These are phyloP conservation scores for Trifolium dubium DNA, from an alignment of 306 rosid genomes.

Conservation along the genomic window DNA sequence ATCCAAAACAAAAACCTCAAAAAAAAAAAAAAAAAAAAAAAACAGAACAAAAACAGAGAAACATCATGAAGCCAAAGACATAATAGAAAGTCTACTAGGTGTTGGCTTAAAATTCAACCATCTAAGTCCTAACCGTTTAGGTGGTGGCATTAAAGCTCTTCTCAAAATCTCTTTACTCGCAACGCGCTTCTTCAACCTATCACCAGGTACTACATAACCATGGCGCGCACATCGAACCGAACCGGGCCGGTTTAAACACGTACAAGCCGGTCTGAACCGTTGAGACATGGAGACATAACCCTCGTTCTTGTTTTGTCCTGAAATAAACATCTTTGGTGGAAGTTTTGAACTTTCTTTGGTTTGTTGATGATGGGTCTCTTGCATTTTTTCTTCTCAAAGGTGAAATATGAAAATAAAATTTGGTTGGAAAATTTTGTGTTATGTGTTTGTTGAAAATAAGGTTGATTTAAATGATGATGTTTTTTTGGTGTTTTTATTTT, in stretches of 20 bases:
- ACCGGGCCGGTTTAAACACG: constrained; percentile 59
- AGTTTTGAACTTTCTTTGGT: constrained; percentile 33
- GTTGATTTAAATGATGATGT: constrained; percentile 24
- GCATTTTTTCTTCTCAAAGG: constrained; percentile 32
- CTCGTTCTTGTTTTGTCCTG: constrained; percentile 16
- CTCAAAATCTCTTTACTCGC: constrained; percentile 70
- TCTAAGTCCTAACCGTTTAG: constrained; percentile 61
- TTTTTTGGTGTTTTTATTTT: background rate
- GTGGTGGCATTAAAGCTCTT: constrained; percentile 77
- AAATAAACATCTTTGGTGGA: constrained; percentile 30
- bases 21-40: too few species aligned
- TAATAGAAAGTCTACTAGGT: constrained; percentile 86
- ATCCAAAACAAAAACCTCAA: background rate
- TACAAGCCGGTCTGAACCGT: constrained; percentile 51
- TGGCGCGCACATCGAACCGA: constrained; percentile 59
- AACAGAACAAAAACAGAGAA: background rate
- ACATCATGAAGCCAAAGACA: constrained; percentile 68
- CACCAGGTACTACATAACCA: constrained; percentile 57
- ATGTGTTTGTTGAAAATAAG: background rate
- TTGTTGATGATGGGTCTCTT: constrained; percentile 31
- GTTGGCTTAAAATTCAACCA: constrained; percentile 86
- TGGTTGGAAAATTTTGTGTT: too few species aligned
- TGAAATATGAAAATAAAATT: too few species aligned
- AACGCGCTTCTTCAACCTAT: constrained; percentile 50
- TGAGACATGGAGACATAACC: constrained; percentile 40